Evolutionary conservation across 2,329 filamentous ascomycete species (phyloP).

Genomic region (Alternaria arborescens): DNA sequence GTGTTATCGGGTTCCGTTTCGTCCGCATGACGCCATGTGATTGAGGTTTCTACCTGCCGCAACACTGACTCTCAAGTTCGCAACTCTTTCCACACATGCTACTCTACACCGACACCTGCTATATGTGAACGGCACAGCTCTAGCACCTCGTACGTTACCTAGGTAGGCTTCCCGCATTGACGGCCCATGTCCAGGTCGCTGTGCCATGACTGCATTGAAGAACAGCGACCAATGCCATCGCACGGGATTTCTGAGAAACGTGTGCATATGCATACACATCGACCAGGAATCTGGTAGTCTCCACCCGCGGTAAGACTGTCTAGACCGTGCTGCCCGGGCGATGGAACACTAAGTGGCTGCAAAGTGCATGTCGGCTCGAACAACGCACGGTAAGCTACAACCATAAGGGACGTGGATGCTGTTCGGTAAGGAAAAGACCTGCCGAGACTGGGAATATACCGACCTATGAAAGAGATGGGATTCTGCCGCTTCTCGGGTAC

Average conservation of each 20-base stretch:
- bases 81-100: neutral
- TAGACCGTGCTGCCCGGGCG: conserved; percentile 12
- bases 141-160: neutral
- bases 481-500: neutral
- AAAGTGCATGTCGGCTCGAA: neutral
- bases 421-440: neutral
- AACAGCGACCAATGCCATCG: conserved; percentile 10
- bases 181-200: neutral
- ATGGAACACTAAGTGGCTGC: conserved; percentile 21
- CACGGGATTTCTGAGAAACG: conserved; percentile 11
- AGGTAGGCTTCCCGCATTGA: neutral
- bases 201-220: neutral
- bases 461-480: neutral
- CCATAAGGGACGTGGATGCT: conserved; percentile 7
- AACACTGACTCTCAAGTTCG: neutral
- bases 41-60: neutral
- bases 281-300: conserved; percentile 27
- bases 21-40: neutral
- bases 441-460: neutral
- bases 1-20: neutral
- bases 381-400: neutral
- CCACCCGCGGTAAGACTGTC: conserved; percentile 7
- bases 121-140: neutral
- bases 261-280: conserved; percentile 19
- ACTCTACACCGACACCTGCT: neutral